A percentile compares a stretch with the other conserved stretches of the same genome.
Evolutionary conservation across 176 grass and related monocot genomes (phyloP).

Genomic region (Carex pumila): DNA sequence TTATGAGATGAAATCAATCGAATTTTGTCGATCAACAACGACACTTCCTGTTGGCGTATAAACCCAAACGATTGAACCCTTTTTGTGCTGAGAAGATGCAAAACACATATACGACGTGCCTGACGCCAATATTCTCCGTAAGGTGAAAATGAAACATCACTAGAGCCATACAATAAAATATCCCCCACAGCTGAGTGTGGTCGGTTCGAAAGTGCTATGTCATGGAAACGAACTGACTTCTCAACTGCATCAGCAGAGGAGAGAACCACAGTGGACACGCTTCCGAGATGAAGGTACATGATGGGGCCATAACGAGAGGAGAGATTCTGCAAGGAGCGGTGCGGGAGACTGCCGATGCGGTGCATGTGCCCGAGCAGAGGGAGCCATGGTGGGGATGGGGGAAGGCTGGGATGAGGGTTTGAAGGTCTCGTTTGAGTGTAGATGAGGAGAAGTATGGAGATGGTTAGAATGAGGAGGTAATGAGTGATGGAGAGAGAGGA

Average conservation of each 20-base stretch:
- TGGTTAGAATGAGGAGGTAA: background rate
- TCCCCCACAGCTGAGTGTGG: constrained; percentile 9
- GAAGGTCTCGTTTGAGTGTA: background rate
- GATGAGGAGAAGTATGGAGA: background rate
- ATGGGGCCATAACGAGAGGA: constrained; percentile 11
- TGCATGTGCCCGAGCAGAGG: constrained; percentile 52
- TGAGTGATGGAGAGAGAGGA: background rate
- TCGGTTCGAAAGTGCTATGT: constrained; percentile 25
- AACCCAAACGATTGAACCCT: constrained; percentile 36
- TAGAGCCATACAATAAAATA: constrained; percentile 22
- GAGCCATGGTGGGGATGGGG: constrained; percentile 29
- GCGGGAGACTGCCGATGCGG: constrained; percentile 27
- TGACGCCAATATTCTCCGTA: constrained; percentile 55
- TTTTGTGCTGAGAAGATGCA: constrained; percentile 33
- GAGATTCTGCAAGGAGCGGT: constrained; percentile 29
- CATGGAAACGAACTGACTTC: constrained; percentile 26
- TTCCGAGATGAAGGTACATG: constrained; percentile 18
- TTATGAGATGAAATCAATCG: background rate
- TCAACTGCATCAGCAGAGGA: constrained; percentile 35
- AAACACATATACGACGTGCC: constrained; percentile 18
- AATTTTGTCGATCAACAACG: constrained; percentile 17
- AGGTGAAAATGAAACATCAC: constrained; percentile 29
- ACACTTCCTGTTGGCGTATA: constrained; percentile 28
- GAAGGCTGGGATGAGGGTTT: background rate
- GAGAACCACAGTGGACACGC: constrained; percentile 22